Base-by-base conservation (phyloP, 2,329 filamentous ascomycete genomes). In the Cercospora citrullina region DNA sequence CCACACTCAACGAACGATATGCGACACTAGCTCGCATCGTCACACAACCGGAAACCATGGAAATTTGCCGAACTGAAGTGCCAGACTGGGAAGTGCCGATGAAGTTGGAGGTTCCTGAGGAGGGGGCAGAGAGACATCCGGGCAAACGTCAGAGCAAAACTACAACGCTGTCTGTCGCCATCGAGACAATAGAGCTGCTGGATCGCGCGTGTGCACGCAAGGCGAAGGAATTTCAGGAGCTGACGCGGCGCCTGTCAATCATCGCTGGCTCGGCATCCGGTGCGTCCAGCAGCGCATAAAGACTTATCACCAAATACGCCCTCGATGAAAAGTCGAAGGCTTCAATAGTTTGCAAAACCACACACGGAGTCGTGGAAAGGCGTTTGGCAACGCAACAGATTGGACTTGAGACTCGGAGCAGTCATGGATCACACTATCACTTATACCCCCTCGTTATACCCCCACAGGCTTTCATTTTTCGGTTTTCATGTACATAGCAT, bases 71-170 rank as follows among this genome's bases (percentile, higher is more conserved):
- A 28, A 69, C 63, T 5, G 65, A 63, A 45, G 57, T 65, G 21
- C 57, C 63, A 23, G 67, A 71, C n/a, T 71, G 68, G 57, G 63
- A 71, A 39, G 60, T 71, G 7, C 67, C 69, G 12, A 65, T 63
- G 8, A 71, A 71, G 58, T 63, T 71, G 23, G 67, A 71, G 33
- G 65, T 64, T 21, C 58, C 53, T 18, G 65, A 68, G n/a, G 57
- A 45, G 14, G 65, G 63, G 53, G 53, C 45, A 18, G 65, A 69
- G 14, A 71, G 69, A 48, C 48, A 65, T 16, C 55, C 65, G 10
- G 63, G 67, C 23, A 71, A 69, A 51, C 69, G 69, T 1, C 69
- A 71, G 48, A 71, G 69, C 65, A 71, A 71, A 42, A 71, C 69
- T 4, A 71, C 69, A 16, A 71, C 69, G 9, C 67, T 71, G 7